phyloP scores from a whole-genome alignment of 176 grass and related monocot species.

The Triticum timopheevii region DNA sequence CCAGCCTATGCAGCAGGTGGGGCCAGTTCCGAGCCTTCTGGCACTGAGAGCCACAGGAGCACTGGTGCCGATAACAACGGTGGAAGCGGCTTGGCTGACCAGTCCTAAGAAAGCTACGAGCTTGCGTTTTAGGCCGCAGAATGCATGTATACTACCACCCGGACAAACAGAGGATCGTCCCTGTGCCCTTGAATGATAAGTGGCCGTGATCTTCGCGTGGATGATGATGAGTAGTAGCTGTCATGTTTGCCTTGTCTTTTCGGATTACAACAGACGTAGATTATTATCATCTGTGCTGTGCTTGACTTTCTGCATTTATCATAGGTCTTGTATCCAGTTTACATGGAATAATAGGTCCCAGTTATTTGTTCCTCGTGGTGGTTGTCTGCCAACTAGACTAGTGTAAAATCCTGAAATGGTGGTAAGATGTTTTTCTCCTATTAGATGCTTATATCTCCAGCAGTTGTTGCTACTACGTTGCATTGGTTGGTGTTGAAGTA shows the following conservation, averaged over 20 bases:
- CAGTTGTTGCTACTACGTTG: not conserved
- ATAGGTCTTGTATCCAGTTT: constrained; percentile 30
- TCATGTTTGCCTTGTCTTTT: constrained; percentile 23
- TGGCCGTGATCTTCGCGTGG: constrained; percentile 38
- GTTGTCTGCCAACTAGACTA: not conserved
- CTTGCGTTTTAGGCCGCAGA: constrained; percentile 31
- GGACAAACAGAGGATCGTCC: constrained; percentile 34
- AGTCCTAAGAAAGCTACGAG: not conserved
- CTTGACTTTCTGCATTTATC: not conserved
- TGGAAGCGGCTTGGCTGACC: constrained; percentile 37
- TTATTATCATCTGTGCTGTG: constrained; percentile 6
- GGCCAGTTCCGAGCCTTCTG: constrained; percentile 31
- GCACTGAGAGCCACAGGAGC: constrained; percentile 60
- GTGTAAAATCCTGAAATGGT: not conserved
- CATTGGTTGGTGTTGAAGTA: not conserved
- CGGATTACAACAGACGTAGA: constrained; percentile 30
- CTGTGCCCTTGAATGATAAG: constrained; percentile 49
- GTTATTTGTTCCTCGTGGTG: constrained; percentile 3
- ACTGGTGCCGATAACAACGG: constrained; percentile 53
- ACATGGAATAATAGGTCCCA: not conserved
- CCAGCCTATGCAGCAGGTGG: constrained; percentile 35
- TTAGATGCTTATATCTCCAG: not conserved
- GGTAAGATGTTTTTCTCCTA: not conserved
- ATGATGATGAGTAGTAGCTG: constrained; percentile 27
- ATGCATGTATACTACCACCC: constrained; percentile 40